phyloP scores from a whole-genome alignment of 225 moss, liverwort and hornwort genomes.

The Straminergon stramineum region DNA sequence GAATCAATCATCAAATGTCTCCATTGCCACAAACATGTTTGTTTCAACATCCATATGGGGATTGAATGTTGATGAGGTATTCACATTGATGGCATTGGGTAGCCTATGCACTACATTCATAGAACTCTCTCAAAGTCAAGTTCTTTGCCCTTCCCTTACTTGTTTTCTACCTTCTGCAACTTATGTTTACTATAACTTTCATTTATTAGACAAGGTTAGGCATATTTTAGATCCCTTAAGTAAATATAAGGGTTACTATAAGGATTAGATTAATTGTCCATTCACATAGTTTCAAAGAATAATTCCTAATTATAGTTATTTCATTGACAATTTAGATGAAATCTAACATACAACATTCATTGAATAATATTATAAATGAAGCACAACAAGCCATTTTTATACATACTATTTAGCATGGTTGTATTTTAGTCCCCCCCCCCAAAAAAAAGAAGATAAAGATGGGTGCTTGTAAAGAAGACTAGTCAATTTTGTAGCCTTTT shows the following conservation, averaged over 20 bases:
- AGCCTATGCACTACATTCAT: neutral
- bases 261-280: neutral
- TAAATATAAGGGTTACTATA: neutral
- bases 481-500: too few relatives aligned
- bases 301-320: neutral
- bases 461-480: too few relatives aligned
- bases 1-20: neutral
- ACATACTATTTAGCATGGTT: fast-evolving
- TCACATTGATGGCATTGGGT: neutral
- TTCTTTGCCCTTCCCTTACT: neutral
- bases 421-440: fast-evolving
- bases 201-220: fast-evolving
- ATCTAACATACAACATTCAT: neutral
- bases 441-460: too few relatives aligned
- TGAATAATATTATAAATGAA: neutral
- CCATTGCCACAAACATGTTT: neutral
- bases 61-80: neutral
- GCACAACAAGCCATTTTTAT: neutral
- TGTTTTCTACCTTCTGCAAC: neutral
- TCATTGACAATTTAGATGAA: neutral
- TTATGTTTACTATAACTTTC: neutral
- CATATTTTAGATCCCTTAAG: neutral
- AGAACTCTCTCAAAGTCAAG: neutral
- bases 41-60: neutral
- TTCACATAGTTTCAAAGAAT: neutral